Evolutionary conservation across 139 green algal species (phyloP).

Genomic region (Pleodorina starrii): DNA sequence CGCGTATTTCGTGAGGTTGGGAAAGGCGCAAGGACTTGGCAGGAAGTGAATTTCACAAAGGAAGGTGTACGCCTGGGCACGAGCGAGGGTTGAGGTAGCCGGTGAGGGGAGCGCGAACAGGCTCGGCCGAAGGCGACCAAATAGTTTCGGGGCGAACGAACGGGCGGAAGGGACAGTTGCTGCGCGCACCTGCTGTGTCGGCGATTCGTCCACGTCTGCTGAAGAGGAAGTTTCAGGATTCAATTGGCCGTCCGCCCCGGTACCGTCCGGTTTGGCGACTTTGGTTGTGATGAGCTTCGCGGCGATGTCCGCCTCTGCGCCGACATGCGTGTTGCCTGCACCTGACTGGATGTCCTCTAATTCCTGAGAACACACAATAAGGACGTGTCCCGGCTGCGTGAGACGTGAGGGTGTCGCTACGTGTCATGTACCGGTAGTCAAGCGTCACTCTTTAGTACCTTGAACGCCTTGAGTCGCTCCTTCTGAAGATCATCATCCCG

Average conservation of each 20-base stretch:
- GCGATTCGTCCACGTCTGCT: not conserved
- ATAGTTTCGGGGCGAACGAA: not conserved
- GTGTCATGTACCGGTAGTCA: not conserved
- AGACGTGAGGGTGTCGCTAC: not conserved
- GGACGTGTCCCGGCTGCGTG: no score
- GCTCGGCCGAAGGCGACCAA: not conserved
- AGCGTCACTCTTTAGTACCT: not conserved
- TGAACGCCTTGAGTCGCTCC: not conserved
- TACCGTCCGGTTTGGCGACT: not conserved
- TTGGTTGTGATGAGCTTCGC: slow-evolving; percentile 2
- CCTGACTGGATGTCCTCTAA: slow-evolving; percentile 11
- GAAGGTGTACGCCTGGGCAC: no score
- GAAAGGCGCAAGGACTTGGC: no score
- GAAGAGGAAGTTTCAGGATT: not conserved
- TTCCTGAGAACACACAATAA: not conserved
- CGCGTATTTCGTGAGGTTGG: no score
- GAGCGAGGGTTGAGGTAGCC: no score
- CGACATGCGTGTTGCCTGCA: no score
- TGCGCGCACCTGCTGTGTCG: not conserved
- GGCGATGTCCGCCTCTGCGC: not conserved
- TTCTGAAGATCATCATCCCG: not conserved
- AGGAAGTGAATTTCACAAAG: no score
- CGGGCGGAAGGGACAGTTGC: not conserved
- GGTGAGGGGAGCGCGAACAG: no score
- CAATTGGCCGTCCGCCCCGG: not conserved